Conservation (phyloP, 2,329 filamentous ascomycete genomes). For the Eurotiales sp. region DNA sequence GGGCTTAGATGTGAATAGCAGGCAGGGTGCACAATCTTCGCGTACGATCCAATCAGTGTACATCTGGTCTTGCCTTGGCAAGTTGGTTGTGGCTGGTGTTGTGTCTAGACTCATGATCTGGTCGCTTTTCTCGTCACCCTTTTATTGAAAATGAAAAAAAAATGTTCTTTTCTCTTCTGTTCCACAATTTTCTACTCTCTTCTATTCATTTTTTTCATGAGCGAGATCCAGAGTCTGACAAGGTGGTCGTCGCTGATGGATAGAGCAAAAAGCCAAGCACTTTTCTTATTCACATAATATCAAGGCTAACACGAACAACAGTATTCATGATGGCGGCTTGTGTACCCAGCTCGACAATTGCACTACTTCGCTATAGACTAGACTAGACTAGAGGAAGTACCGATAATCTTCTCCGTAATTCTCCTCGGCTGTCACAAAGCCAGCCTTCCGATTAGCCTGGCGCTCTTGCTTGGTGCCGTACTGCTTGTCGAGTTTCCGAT, state of each 20-base stretch:
- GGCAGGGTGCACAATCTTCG: too few relatives aligned
- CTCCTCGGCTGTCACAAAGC: conserved; percentile 30
- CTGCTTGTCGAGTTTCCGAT: conserved; percentile 54
- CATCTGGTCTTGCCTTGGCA: background rate
- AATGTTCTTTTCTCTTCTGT: background rate
- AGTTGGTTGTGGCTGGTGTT: background rate
- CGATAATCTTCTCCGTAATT: conserved; percentile 39
- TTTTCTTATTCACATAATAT: too few relatives aligned
- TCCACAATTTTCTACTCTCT: background rate
- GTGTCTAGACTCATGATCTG: background rate
- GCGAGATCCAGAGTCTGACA: background rate
- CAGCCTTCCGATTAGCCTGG: conserved; percentile 16
- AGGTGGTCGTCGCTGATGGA: too few relatives aligned
- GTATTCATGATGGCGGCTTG: too few relatives aligned
- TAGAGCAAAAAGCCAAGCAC: background rate
- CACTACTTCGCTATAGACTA: too few relatives aligned
- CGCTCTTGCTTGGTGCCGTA: conserved; percentile 29
- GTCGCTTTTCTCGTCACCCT: background rate
- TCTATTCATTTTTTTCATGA: background rate
- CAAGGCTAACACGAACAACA: too few relatives aligned
- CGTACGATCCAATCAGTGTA: background rate
- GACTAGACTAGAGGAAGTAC: conserved; percentile 30
- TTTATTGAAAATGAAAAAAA: too few relatives aligned
- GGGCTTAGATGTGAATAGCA: too few relatives aligned
- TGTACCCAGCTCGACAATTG: too few relatives aligned